Conservation (phyloP, 176 grass and related monocot genomes). For the Phyllostachys edulis region DNA sequence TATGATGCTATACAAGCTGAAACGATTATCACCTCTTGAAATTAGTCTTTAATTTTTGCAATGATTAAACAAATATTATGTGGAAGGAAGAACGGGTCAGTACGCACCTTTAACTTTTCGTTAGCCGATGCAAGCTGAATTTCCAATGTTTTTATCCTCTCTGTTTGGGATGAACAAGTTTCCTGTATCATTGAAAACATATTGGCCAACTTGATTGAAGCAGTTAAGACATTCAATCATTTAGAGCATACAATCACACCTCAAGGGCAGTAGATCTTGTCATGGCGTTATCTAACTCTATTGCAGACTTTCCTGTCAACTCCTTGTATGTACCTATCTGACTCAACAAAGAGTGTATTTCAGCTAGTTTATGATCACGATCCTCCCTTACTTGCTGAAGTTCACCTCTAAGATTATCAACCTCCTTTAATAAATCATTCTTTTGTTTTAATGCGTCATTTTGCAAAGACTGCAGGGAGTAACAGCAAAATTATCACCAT, state of each 20-base stretch:
- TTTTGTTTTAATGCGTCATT: slow-evolving; percentile 64
- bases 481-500: neutral
- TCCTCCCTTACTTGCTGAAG: slow-evolving; percentile 74
- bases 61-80: neutral
- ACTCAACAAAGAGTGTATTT: slow-evolving; percentile 43
- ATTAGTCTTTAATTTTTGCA: neutral
- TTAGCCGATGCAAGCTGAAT: slow-evolving; percentile 54
- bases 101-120: slow-evolving; percentile 56
- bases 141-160: slow-evolving; percentile 49
- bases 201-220: neutral
- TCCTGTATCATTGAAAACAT: slow-evolving; percentile 38
- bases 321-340: slow-evolving; percentile 53
- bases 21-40: neutral
- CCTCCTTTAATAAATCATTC: slow-evolving; percentile 59
- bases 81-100: neutral
- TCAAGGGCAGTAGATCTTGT: slow-evolving; percentile 48
- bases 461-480: slow-evolving; percentile 57
- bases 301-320: slow-evolving; percentile 38
- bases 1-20: neutral
- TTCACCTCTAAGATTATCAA: slow-evolving; percentile 55
- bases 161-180: slow-evolving; percentile 51
- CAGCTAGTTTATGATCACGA: slow-evolving; percentile 41
- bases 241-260: slow-evolving; percentile 31
- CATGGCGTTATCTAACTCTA: slow-evolving; percentile 47
- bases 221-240: neutral